phyloP scores from a whole-genome alignment of 352 stramenopile genomes.

The Bremia lactucae region DNA sequence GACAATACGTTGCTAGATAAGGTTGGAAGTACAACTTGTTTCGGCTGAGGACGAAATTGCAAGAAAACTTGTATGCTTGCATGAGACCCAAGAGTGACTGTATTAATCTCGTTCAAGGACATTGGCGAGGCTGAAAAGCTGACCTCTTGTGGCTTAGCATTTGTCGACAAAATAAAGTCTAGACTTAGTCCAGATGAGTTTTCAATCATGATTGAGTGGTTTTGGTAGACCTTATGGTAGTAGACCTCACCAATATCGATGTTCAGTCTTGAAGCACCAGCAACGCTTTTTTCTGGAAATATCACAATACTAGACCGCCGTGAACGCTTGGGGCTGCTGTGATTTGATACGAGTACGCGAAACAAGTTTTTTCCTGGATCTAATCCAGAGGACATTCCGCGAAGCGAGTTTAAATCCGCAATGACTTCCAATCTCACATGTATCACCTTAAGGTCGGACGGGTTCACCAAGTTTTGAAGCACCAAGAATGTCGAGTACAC shows the following conservation, averaged over 20 bases:
- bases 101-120: slow-evolving; percentile 75
- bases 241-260: slow-evolving; percentile 84
- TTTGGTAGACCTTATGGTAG: slow-evolving; percentile 85
- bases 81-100: slow-evolving; percentile 58
- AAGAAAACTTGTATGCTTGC: slow-evolving; percentile 75
- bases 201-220: slow-evolving; percentile 84
- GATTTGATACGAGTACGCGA: slow-evolving; percentile 76
- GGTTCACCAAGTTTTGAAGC: slow-evolving; percentile 74
- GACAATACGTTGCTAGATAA: slow-evolving; percentile 3
- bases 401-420: slow-evolving; percentile 73
- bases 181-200: slow-evolving; percentile 77
- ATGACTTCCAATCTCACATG: slow-evolving; percentile 80
- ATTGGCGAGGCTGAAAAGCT: slow-evolving; percentile 77
- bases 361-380: slow-evolving; percentile 71
- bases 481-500: slow-evolving; percentile 83
- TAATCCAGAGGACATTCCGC: slow-evolving; percentile 65
- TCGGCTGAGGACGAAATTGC: slow-evolving; percentile 72
- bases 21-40: slow-evolving; percentile 9
- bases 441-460: slow-evolving; percentile 80
- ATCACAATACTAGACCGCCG: slow-evolving; percentile 55
- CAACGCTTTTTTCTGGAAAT: slow-evolving; percentile 9
- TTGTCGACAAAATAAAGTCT: slow-evolving; percentile 82
- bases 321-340: slow-evolving; percentile 42
- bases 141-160: slow-evolving; percentile 63
- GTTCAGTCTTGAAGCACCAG: slow-evolving; percentile 27